phyloP scores from a whole-genome alignment of 2,329 filamentous ascomycete species.

The Colletotrichum navitas region DNA sequence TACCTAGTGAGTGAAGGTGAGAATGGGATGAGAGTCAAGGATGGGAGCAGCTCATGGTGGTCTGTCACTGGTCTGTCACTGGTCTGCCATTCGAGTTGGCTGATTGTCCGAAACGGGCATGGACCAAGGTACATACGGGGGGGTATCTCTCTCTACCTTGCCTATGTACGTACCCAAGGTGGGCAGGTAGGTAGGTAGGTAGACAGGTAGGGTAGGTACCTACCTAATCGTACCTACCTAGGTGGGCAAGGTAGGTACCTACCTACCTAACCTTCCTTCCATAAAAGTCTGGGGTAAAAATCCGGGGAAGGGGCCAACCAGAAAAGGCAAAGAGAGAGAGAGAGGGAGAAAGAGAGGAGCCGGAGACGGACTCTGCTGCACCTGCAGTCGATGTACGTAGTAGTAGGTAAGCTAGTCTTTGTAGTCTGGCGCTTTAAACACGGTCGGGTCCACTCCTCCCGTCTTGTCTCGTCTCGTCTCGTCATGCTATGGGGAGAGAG shows the following conservation, averaged over 20 bases:
- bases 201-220: background rate
- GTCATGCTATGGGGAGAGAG: background rate
- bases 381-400: too few species aligned
- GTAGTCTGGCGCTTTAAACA: background rate
- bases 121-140: background rate
- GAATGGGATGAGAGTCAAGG: background rate
- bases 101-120: constrained; percentile 37
- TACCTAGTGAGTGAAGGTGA: background rate
- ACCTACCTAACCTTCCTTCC: background rate
- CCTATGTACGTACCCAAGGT: too few species aligned
- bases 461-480: background rate
- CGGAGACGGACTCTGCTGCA: background rate
- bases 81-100: constrained; percentile 21
- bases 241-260: too few species aligned
- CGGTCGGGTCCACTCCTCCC: constrained; percentile 18
- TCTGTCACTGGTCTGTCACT: constrained; percentile 14
- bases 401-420: too few species aligned
- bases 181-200: too few species aligned
- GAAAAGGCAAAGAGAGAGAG: background rate
- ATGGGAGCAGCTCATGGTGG: constrained; percentile 13
- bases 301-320: constrained; percentile 38
- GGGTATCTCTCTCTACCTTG: too few species aligned
- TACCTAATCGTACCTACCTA: background rate
- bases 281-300: constrained; percentile 39
- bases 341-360: background rate